Conservation (phyloP, 2,329 filamentous ascomycete species). For the Verticillium longisporum region DNA sequence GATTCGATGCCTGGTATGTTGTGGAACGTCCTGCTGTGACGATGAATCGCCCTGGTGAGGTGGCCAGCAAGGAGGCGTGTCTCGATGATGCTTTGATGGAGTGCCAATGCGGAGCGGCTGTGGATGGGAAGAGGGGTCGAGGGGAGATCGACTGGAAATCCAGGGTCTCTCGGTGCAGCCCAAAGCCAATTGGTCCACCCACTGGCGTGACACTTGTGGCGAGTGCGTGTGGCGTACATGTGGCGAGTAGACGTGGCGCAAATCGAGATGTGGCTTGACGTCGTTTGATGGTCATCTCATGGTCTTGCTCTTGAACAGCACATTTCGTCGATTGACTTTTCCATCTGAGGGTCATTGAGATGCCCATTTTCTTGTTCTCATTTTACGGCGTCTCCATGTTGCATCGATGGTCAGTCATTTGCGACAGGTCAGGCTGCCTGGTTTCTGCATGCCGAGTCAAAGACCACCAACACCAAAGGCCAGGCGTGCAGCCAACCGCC, state of each 20-base stretch:
- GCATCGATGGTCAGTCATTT: too few relatives aligned
- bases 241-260: not conserved
- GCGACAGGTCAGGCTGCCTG: too few relatives aligned
- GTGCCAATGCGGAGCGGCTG: not conserved
- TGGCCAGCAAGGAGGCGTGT: not conserved
- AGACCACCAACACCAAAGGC: too few relatives aligned
- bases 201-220: not conserved
- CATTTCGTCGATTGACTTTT: not conserved
- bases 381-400: too few relatives aligned
- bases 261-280: not conserved
- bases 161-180: not conserved
- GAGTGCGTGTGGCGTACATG: not conserved
- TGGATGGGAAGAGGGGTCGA: not conserved
- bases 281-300: not conserved
- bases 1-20: not conserved
- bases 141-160: not conserved
- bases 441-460: too few relatives aligned
- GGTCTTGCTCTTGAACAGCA: not conserved
- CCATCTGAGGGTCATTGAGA: not conserved
- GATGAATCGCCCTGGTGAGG: not conserved
- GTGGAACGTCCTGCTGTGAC: not conserved
- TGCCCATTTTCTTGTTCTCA: too few relatives aligned
- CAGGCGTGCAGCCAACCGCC: too few relatives aligned
- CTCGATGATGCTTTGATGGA: not conserved
- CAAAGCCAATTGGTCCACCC: not conserved